phyloP scores from a whole-genome alignment of 2,329 filamentous ascomycete species.

The Fusarium sp. region DNA sequence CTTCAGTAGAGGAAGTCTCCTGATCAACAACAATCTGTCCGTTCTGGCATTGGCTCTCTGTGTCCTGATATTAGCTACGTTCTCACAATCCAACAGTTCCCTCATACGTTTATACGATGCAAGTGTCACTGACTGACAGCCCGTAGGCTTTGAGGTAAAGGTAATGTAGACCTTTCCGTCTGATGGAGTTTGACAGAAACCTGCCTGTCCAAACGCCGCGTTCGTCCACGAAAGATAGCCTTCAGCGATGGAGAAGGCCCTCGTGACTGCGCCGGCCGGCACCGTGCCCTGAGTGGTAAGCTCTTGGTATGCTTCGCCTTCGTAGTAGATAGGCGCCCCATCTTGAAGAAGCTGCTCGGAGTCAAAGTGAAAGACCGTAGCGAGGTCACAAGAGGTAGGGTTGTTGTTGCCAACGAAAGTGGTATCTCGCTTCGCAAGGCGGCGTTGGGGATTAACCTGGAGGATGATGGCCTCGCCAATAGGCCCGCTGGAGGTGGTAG shows the following conservation, averaged over 20 bases:
- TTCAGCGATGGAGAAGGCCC: not conserved
- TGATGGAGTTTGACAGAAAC: conserved; percentile 1
- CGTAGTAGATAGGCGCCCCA: not conserved
- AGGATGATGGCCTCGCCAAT: conserved; percentile 6
- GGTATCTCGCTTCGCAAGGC: conserved; percentile 2
- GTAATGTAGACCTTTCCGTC: conserved; percentile 15
- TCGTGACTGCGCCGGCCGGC: not conserved
- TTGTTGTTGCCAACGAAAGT: conserved; percentile 1
- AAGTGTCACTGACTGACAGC: not conserved
- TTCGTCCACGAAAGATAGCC: not conserved
- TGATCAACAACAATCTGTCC: conserved; percentile 10
- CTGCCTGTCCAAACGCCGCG: not conserved
- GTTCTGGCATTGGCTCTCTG: conserved; percentile 22
- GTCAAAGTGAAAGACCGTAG: not conserved
- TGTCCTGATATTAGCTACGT: not conserved
- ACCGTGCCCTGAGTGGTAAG: not conserved
- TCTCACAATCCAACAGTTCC: accelerated
- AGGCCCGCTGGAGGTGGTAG: not conserved
- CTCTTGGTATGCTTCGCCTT: not conserved
- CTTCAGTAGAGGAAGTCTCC: not conserved
- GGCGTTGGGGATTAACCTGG: not conserved
- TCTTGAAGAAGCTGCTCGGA: not conserved
- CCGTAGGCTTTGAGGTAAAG: not conserved
- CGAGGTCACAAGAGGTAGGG: not conserved
- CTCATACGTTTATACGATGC: conserved; percentile 11